Conservation (phyloP, 169 alveolate species). For the Cryptosporidium ryanae region DNA sequence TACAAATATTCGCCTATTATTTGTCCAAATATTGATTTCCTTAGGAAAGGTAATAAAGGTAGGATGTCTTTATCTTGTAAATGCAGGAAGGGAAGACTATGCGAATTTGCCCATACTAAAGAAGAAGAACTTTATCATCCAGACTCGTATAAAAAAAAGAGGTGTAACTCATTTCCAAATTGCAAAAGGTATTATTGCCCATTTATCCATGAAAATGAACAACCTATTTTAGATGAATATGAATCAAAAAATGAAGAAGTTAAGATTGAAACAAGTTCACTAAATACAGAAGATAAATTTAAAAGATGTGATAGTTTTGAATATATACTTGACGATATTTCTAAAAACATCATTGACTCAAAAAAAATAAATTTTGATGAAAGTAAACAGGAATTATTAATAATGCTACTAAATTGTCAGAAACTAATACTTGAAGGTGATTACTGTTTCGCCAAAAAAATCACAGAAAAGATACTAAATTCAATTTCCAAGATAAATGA, state of each 20-base stretch:
- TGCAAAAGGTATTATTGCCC: conserved; percentile 73
- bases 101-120: conserved; percentile 65
- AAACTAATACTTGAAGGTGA: conserved; percentile 44
- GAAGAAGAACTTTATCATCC: conserved; percentile 73
- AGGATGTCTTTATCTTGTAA: conserved; percentile 53
- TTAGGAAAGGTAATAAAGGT: conserved; percentile 58
- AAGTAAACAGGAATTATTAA: conserved; percentile 22
- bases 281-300: background rate
- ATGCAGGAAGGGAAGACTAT: conserved; percentile 54
- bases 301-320: background rate
- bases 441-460: conserved; percentile 32
- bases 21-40: conserved; percentile 63
- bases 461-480: conserved; percentile 5
- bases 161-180: conserved; percentile 50
- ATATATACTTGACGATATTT: background rate
- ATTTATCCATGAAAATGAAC: conserved; percentile 26
- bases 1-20: conserved; percentile 40
- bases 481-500: background rate
- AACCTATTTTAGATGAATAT: background rate
- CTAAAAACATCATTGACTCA: background rate
- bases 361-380: conserved; percentile 7
- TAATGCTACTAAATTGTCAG: conserved; percentile 36
- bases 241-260: background rate
- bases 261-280: background rate
- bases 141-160: conserved; percentile 52